Percentiles rank a stretch among this genome's conserved stretches.
phyloP scores from a whole-genome alignment of 495 filamentous ascomycete species.

The Hypoxylon trugodes region DNA sequence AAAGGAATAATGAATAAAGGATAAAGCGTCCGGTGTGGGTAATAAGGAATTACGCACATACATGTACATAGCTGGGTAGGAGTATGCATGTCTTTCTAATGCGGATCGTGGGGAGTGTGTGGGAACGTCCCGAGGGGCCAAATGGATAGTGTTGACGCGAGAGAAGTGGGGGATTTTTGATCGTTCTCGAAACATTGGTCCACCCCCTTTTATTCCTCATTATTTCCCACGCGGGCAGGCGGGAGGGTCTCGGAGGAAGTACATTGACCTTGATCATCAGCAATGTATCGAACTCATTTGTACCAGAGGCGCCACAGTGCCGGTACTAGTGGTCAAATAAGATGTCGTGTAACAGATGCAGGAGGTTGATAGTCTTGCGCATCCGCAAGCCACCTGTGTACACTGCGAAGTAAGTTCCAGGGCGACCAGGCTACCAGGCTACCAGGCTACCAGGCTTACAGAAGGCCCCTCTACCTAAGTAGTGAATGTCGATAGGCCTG shows the following conservation, averaged over 20 bases:
- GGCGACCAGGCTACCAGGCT: too few relatives aligned
- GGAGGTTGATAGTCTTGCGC: neutral
- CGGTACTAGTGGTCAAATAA: conserved; percentile 23
- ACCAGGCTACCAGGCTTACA: conserved; percentile 2
- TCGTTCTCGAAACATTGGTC: conserved; percentile 22
- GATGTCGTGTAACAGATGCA: conserved; percentile 12
- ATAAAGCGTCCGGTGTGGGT: conserved; percentile 4
- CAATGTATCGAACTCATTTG: conserved; percentile 12
- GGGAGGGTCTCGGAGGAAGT: neutral
- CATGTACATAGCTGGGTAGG: too few relatives aligned
- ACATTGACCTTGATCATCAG: conserved; percentile 9
- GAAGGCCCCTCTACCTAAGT: neutral
- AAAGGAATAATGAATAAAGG: conserved; percentile 1
- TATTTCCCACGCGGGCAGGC: conserved; percentile 12
- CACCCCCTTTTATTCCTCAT: conserved; percentile 1
- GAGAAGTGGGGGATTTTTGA: conserved; percentile 27
- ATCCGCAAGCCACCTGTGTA: too few relatives aligned
- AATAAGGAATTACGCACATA: conserved; percentile 23
- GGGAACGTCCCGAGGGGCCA: conserved; percentile 25
- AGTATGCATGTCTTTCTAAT: conserved; percentile 7
- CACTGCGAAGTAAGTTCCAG: too few relatives aligned
- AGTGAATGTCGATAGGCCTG: conserved; percentile 1
- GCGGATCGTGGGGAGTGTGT: conserved; percentile 32
- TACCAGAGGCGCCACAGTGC: conserved; percentile 26
- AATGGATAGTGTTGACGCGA: neutral